phyloP scores from a whole-genome alignment of 2,329 filamentous ascomycete genomes.

The Ophiostoma sp. region DNA sequence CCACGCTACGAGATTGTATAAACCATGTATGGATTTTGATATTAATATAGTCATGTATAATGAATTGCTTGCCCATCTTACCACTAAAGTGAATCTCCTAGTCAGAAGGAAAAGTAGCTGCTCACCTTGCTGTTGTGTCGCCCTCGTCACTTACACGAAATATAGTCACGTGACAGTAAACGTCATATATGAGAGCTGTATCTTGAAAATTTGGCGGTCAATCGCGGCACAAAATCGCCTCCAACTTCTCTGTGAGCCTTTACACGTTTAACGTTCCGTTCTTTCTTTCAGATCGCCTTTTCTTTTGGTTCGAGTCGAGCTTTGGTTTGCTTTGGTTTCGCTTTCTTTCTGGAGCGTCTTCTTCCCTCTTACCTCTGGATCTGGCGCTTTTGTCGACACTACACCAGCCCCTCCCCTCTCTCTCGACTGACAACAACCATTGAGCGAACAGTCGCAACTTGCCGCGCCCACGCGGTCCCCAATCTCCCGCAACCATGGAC shows the following conservation, averaged over 20 bases:
- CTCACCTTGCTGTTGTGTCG: too few relatives aligned
- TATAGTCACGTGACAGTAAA: neutral
- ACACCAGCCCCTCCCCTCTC: neutral
- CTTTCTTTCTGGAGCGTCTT: too few relatives aligned
- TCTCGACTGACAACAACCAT: neutral
- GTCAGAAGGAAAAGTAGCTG: too few relatives aligned
- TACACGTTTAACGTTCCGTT: neutral
- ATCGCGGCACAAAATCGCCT: neutral
- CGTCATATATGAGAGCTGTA: neutral
- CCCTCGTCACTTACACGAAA: neutral
- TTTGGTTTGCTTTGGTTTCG: neutral
- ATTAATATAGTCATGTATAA: too few relatives aligned
- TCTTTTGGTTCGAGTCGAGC: neutral
- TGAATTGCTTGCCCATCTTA: too few relatives aligned
- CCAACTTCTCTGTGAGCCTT: neutral
- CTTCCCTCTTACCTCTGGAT: neutral
- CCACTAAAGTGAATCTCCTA: too few relatives aligned
- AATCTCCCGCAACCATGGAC: slow-evolving; percentile 19
- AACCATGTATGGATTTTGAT: neutral
- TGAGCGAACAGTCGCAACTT: too few relatives aligned
- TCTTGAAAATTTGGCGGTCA: slow-evolving; percentile 1
- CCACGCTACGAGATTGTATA: neutral
- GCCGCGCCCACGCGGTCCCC: neutral
- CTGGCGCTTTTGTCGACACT: neutral
- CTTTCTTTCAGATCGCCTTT: neutral